Evolutionary conservation across 2,329 filamentous ascomycete species (phyloP).

Genomic region (Trichoderma oligosporum): DNA sequence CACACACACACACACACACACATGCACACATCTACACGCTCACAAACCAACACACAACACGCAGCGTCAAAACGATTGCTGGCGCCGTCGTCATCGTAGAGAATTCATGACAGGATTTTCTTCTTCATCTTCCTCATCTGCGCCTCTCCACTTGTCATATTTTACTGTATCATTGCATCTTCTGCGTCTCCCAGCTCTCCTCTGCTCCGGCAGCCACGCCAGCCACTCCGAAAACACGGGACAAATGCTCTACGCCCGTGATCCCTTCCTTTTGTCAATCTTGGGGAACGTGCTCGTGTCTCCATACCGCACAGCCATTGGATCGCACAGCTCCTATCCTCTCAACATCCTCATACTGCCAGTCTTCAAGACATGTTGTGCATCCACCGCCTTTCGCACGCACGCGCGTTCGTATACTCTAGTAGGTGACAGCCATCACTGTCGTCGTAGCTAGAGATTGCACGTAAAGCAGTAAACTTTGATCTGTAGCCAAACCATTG

Average conservation of each 20-base stretch:
- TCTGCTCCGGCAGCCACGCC: conserved; percentile 27
- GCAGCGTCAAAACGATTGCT: conserved; percentile 11
- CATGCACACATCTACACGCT: background rate
- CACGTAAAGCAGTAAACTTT: background rate
- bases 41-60: background rate
- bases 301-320: conserved; percentile 15
- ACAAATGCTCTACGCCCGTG: conserved; percentile 20
- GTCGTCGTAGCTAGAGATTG: background rate
- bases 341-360: conserved; percentile 27
- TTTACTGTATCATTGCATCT: conserved; percentile 19
- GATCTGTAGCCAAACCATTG: background rate
- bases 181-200: conserved; percentile 24
- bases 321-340: conserved; percentile 20
- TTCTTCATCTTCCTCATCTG: conserved; percentile 24
- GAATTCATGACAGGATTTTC: conserved; percentile 19
- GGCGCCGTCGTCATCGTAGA: conserved; percentile 7
- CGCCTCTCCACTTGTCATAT: conserved; percentile 28
- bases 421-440: conserved; percentile 4
- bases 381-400: conserved; percentile 34
- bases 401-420: conserved; percentile 6
- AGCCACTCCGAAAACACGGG: conserved; percentile 23
- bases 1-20: conserved; percentile 1
- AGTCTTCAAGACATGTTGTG: conserved; percentile 31
- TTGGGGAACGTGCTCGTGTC: conserved; percentile 23
- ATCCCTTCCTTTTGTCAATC: conserved; percentile 23